These are phyloP conservation scores for Blastocrithidia nonstop DNA, from an alignment of 208 protist species.

Conservation along the genomic window DNA sequence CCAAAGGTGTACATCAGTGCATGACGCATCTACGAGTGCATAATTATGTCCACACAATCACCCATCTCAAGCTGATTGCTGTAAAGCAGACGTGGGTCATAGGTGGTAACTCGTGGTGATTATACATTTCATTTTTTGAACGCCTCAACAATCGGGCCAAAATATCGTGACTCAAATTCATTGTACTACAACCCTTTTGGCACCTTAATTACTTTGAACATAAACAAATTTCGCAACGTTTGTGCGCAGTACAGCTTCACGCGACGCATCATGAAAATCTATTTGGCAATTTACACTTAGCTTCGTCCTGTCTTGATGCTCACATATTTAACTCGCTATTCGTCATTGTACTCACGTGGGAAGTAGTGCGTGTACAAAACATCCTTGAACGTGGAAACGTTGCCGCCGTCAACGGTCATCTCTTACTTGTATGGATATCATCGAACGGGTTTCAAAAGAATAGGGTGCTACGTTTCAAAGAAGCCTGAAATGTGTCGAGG, in stretches of 20 bases:
- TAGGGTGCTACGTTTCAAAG: constrained; percentile 43
- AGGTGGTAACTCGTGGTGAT: constrained; percentile 45
- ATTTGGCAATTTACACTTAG: constrained; percentile 65
- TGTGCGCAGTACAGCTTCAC: constrained; percentile 73
- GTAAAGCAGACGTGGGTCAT: constrained; percentile 69
- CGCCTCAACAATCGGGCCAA: constrained; percentile 52
- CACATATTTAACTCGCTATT: constrained; percentile 73
- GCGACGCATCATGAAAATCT: constrained; percentile 82
- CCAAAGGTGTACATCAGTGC: constrained; percentile 38
- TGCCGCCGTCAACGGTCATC: constrained; percentile 63
- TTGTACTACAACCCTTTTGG: constrained; percentile 69
- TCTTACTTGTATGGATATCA: constrained; percentile 84
- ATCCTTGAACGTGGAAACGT: constrained; percentile 63
- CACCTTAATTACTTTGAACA: constrained; percentile 50
- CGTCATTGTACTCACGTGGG: constrained; percentile 57
- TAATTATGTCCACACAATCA: constrained; percentile 71
- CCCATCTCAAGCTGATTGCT: constrained; percentile 58
- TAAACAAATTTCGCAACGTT: constrained; percentile 64
- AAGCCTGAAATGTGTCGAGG: constrained; percentile 82
- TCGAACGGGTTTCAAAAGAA: constrained; percentile 45
- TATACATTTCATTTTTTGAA: no score
- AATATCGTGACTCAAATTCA: constrained; percentile 72
- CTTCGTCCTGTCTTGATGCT: constrained; percentile 52
- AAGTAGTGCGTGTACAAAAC: constrained; percentile 76
- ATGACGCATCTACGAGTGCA: constrained; percentile 6